Conservation (phyloP, 2,329 filamentous ascomycete genomes). For the Chaetomiaceae sp. region DNA sequence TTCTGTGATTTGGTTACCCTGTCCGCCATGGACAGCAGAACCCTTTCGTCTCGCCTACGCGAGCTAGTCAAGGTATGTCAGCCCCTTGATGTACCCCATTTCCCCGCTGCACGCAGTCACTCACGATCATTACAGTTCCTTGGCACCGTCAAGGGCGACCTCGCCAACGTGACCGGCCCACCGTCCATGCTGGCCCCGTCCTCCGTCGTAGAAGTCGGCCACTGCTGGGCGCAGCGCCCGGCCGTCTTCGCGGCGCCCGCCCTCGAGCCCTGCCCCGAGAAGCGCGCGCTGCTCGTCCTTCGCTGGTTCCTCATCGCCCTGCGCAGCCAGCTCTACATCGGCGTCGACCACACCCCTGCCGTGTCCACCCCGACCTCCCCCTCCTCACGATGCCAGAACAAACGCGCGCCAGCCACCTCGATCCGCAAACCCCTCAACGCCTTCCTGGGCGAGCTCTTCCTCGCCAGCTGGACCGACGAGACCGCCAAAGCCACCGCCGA, state of each 20-base stretch:
- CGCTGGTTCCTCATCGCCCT: conserved; percentile 43
- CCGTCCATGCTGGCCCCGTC: conserved; percentile 43
- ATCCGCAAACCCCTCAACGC: conserved; percentile 50
- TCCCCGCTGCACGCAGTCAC: not conserved
- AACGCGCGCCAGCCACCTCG: conserved; percentile 33
- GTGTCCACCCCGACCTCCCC: not conserved
- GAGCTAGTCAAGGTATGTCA: conserved; percentile 29
- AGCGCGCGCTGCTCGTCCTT: conserved; percentile 40
- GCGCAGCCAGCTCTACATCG: conserved; percentile 42
- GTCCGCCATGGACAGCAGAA: conserved; percentile 24
- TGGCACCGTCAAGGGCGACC: conserved; percentile 40
- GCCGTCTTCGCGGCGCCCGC: conserved; percentile 42
- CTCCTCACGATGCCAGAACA: no score
- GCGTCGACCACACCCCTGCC: conserved; percentile 29
- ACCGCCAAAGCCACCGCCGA: conserved; percentile 25
- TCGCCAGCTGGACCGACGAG: conserved; percentile 35
- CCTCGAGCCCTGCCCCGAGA: conserved; percentile 36
- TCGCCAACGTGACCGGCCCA: conserved; percentile 46
- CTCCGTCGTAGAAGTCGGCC: conserved; percentile 46
- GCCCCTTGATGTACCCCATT: not conserved
- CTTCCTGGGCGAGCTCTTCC: conserved; percentile 46
- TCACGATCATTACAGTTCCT: conserved; percentile 26
- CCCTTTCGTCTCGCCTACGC: conserved; percentile 26
- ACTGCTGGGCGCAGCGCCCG: conserved; percentile 45
- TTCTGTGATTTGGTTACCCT: no score